Conservation (phyloP, 768 basidiomycete genomes). For the Boletus coccyginus region DNA sequence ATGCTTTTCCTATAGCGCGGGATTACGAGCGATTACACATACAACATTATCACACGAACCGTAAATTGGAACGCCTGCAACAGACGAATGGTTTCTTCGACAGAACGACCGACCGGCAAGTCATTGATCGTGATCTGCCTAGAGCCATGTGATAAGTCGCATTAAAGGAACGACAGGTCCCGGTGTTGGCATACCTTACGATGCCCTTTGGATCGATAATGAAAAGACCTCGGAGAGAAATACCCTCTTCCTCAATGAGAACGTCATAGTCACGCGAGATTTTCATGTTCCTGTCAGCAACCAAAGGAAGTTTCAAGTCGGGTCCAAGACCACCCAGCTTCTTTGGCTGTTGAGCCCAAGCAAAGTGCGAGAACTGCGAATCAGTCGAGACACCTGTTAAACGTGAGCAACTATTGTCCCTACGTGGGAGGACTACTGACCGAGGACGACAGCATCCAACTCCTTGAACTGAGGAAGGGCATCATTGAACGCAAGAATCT, state of each 20-base stretch:
- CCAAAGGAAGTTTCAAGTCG: slow-evolving; percentile 77
- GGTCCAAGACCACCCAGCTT: slow-evolving; percentile 90
- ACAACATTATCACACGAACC: slow-evolving; percentile 39
- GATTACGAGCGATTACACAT: background rate
- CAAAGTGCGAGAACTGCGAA: slow-evolving; percentile 84
- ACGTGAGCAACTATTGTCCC: background rate
- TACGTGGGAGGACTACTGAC: slow-evolving; percentile 35
- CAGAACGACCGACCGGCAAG: slow-evolving; percentile 91
- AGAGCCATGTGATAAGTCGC: background rate
- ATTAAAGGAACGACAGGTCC: background rate
- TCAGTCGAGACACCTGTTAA: slow-evolving; percentile 76
- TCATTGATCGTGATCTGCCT: slow-evolving; percentile 90
- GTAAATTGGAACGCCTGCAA: slow-evolving; percentile 93
- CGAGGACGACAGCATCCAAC: slow-evolving; percentile 74
- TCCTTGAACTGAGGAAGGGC: slow-evolving; percentile 72
- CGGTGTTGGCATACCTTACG: slow-evolving; percentile 46
- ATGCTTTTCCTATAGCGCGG: slow-evolving; percentile 56
- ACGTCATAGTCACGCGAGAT: slow-evolving; percentile 87
- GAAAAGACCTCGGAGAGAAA: slow-evolving; percentile 85
- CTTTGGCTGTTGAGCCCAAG: slow-evolving; percentile 81
- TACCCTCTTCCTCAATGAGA: slow-evolving; percentile 83
- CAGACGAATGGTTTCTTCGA: slow-evolving; percentile 88
- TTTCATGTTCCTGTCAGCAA: slow-evolving; percentile 76
- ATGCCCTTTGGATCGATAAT: slow-evolving; percentile 83
- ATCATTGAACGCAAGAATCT: slow-evolving; percentile 94